These are phyloP conservation scores for Cystobasidiaceae sp. DNA, from an alignment of 1,284 basidiomycete species.

Conservation along the genomic window DNA sequence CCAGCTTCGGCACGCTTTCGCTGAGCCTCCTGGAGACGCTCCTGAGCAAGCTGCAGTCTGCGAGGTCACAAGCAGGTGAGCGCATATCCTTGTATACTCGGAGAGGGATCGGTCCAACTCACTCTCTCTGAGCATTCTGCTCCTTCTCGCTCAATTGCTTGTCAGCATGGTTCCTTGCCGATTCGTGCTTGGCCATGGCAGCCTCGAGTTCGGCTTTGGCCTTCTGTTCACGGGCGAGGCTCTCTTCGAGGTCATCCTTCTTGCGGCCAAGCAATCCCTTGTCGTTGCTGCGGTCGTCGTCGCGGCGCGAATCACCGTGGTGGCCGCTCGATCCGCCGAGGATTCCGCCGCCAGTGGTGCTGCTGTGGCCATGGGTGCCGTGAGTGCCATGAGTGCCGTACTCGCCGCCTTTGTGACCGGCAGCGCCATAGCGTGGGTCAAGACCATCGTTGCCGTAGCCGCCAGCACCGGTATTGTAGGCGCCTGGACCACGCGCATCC, in stretches of 20 bases:
- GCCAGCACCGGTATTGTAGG: background rate
- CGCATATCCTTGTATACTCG: background rate
- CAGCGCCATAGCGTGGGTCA: background rate
- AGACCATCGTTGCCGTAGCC: background rate
- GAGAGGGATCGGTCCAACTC: background rate
- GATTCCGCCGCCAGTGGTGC: background rate
- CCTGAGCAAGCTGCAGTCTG: slow-evolving; percentile 15
- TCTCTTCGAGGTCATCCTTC: slow-evolving; percentile 28
- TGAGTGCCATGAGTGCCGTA: background rate
- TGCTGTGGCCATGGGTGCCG: background rate
- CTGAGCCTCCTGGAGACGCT: slow-evolving; percentile 14
- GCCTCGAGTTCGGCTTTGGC: slow-evolving; percentile 22
- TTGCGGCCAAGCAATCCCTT: slow-evolving; percentile 6
- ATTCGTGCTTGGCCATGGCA: slow-evolving; percentile 13
- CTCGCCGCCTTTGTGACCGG: no score
- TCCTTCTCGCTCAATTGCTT: slow-evolving; percentile 4
- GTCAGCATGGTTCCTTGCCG: slow-evolving; percentile 9
- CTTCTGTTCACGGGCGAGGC: slow-evolving; percentile 15
- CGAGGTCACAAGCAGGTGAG: background rate
- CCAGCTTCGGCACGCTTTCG: slow-evolving; percentile 2
- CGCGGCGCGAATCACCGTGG: background rate
- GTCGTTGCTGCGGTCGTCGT: background rate
- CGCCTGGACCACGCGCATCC: background rate
- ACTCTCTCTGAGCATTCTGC: slow-evolving; percentile 14
- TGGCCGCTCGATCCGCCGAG: background rate